Percentiles rank a stretch among this genome's conserved stretches.
phyloP scores from a whole-genome alignment of 345 rosid species.

The Bruguiera parviflora region DNA sequence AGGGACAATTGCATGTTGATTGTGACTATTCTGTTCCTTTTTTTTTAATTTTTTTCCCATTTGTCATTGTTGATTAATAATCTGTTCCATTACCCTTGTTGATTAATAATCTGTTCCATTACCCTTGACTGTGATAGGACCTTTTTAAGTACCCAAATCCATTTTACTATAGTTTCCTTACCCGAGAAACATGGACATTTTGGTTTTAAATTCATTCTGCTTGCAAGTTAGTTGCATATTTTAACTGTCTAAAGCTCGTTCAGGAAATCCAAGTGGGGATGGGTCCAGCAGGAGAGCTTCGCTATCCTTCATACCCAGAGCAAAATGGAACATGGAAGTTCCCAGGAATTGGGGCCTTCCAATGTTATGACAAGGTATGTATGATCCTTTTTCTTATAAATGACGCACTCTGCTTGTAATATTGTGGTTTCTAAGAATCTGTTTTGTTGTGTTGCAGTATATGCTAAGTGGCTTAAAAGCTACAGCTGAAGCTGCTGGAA shows the following conservation, averaged over 20 bases:
- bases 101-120: too few species aligned
- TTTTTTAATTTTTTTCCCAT: too few species aligned
- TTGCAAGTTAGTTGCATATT: background rate
- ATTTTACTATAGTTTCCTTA: too few species aligned
- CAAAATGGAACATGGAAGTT: conserved; percentile 83
- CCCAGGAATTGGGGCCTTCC: conserved; percentile 98
- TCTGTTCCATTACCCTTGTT: too few species aligned
- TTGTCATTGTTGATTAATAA: too few species aligned
- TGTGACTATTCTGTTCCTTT: too few species aligned
- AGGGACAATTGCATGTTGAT: too few species aligned
- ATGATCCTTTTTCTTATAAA: background rate
- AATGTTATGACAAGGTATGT: conserved; percentile 84
- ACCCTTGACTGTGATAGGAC: too few species aligned
- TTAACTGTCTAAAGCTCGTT: conserved; percentile 6
- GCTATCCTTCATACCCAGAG: conserved; percentile 91
- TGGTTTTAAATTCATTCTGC: background rate
- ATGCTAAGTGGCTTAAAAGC: conserved; percentile 77
- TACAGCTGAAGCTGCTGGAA: conserved; percentile 81
- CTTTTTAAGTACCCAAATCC: too few species aligned
- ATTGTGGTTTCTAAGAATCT: background rate
- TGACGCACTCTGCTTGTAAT: background rate
- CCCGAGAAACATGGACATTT: background rate
- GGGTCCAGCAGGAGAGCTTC: conserved; percentile 99
- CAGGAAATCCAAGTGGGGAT: conserved; percentile 99
- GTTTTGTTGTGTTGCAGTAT: conserved; percentile 48